Conservation (phyloP, 2,329 filamentous ascomycete species). For the Lojkania enalia region DNA sequence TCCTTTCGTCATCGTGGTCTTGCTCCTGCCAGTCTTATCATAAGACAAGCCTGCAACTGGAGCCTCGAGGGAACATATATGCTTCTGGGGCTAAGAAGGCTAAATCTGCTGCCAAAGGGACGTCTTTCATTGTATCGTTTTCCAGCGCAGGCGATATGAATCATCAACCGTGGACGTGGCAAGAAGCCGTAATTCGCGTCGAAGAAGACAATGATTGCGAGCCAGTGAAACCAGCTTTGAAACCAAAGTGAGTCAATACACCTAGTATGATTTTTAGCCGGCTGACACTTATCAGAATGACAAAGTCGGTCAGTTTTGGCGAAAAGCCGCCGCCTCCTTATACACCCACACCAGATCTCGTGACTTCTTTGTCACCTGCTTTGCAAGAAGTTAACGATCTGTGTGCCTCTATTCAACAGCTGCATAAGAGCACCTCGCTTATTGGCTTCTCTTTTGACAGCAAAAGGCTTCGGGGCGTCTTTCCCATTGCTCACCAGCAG, state of each 20-base stretch:
- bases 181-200: constrained; percentile 39
- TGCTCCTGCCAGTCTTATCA: constrained; percentile 41
- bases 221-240: constrained; percentile 16
- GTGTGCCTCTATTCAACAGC: constrained; percentile 38
- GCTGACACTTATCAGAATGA: constrained; percentile 23
- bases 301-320: constrained; percentile 41
- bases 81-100: constrained; percentile 21
- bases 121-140: constrained; percentile 41
- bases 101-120: constrained; percentile 16
- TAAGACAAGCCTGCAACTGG: constrained; percentile 38
- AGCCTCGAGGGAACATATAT: constrained; percentile 33
- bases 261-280: neutral
- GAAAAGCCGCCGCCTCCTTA: constrained; percentile 35
- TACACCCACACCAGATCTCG: constrained; percentile 26
- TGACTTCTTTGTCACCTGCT: constrained; percentile 6
- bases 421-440: constrained; percentile 27
- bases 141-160: constrained; percentile 20
- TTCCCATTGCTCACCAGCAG: constrained; percentile 20
- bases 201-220: constrained; percentile 31
- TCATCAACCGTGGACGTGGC: constrained; percentile 30
- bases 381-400: constrained; percentile 41
- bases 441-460: constrained; percentile 41
- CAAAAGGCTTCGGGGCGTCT: constrained; percentile 35
- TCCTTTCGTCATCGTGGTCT: constrained; percentile 35
- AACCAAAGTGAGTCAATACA: constrained; percentile 29